Evolutionary conservation across 1,284 basidiomycete genomes (phyloP).

Genomic region (Tremellales sp.): DNA sequence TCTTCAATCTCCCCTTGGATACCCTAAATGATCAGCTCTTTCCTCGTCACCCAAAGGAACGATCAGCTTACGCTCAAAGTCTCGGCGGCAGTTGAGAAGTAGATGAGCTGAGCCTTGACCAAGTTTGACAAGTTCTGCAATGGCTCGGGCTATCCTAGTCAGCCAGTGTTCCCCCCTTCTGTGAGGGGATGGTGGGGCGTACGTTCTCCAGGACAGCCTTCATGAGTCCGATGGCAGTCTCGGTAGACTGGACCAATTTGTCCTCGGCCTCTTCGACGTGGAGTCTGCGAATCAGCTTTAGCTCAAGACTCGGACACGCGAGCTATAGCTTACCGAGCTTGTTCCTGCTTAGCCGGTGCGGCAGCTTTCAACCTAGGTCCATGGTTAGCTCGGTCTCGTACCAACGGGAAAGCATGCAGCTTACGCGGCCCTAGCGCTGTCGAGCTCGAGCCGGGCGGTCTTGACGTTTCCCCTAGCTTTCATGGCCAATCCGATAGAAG

Average conservation of each 20-base stretch:
- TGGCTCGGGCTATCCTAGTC: slow-evolving; percentile 75
- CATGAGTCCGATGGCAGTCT: slow-evolving; percentile 96
- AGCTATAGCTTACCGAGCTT: slow-evolving; percentile 57
- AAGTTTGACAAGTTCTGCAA: slow-evolving; percentile 89
- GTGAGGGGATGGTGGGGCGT: slow-evolving; percentile 33
- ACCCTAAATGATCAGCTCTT: slow-evolving; percentile 35
- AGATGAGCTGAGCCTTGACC: slow-evolving; percentile 83
- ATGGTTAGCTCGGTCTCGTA: neutral
- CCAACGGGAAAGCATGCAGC: slow-evolving; percentile 24
- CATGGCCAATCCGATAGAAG: slow-evolving; percentile 77
- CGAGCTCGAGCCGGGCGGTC: slow-evolving; percentile 71
- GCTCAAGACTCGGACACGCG: no score
- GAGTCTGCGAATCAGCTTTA: slow-evolving; percentile 20
- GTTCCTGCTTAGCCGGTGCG: slow-evolving; percentile 71
- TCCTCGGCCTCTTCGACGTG: slow-evolving; percentile 95
- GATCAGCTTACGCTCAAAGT: slow-evolving; percentile 57
- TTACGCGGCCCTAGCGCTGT: slow-evolving; percentile 59
- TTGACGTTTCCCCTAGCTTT: slow-evolving; percentile 86
- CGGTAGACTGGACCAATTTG: slow-evolving; percentile 93
- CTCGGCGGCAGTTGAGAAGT: slow-evolving; percentile 79
- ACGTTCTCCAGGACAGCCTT: slow-evolving; percentile 96
- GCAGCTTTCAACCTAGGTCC: slow-evolving; percentile 68
- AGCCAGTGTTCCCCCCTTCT: neutral
- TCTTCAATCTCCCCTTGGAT: slow-evolving; percentile 89
- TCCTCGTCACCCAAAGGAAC: neutral